Base-by-base conservation (phyloP, 202 grass and related monocot genomes). In the Carex arenaria region DNA sequence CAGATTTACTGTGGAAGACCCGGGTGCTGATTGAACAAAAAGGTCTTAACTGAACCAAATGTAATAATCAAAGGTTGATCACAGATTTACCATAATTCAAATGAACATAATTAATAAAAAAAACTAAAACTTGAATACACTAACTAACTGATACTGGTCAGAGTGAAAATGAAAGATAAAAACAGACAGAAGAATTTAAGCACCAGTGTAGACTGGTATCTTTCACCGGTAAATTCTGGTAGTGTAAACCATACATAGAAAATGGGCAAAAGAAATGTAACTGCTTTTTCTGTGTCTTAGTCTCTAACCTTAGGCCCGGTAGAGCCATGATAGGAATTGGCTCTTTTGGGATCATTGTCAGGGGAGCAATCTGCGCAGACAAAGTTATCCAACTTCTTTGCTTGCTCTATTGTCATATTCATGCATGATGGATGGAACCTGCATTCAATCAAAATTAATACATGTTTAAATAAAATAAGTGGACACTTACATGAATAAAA, bases 361-460 rank as follows among this genome's bases (percentile, higher is more conserved):
- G 90, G 84, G 59, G 82, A 64, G 89, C 94, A 97, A 60, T 93
- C 94, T 10, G 89, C 68, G 30, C 94, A 97, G 78, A 93, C 72
- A 30, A 91, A 97, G 56, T 88, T 73, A 76, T 97, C 94, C 67
- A 93, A 76, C 56, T 93, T 97, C 78, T 97, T 93, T 47, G 94
- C 91, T 79, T 97, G 91, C 66, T 97, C 91, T 73, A 93, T 93
- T 57, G 89, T 91, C 94, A 97, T 93, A 77, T 86, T 89, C 94
- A 97, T 97, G 91, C 94, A 97, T 57, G 91, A 93, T 74, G 94
- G 94, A 86, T 97, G 94, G 57, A 97, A 97, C 94, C 94, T 97
- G 31, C 23, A 32, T 19, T 54, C 28, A 20, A 68, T 81, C 34
- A 67, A 53, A 87, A 76, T 61, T 34, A 85, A 76, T 67, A 79